Evolutionary conservation across 495 filamentous ascomycete species (phyloP).

Genomic region (Copromyces sp.): DNA sequence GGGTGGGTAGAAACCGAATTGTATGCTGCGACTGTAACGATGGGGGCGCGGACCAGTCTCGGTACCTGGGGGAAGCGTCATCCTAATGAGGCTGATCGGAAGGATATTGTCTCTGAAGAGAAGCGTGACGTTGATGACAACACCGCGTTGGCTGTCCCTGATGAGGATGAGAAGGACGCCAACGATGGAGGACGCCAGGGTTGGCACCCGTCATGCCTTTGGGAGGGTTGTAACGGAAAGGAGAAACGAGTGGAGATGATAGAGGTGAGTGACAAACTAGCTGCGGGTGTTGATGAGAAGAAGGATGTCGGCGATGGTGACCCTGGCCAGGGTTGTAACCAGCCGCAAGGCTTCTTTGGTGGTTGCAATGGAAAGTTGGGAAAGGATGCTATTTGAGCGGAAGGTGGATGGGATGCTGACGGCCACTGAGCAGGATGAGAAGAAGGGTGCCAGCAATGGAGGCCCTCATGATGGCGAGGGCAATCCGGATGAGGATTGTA

Average conservation of each 20-base stretch:
- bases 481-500: not conserved
- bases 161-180: too few species aligned
- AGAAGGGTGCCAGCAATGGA: not conserved
- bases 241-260: not conserved
- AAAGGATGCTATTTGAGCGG: not conserved
- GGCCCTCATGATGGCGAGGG: not conserved
- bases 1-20: too few species aligned
- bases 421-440: not conserved
- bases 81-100: too few species aligned
- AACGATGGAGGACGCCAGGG: not conserved
- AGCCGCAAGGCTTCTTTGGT: not conserved
- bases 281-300: not conserved
- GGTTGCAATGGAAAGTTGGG: not conserved
- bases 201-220: not conserved
- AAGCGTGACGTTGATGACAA: not conserved
- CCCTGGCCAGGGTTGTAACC: not conserved
- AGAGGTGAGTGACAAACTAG: not conserved
- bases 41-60: too few species aligned
- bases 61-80: too few species aligned
- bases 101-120: too few species aligned
- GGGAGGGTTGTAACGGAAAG: not conserved
- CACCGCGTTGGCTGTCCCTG: too few species aligned
- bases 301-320: not conserved
- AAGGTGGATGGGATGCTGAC: not conserved
- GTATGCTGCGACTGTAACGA: too few species aligned